These are phyloP conservation scores for Tremella fuciformis DNA, from an alignment of 768 basidiomycete genomes.

Conservation along the genomic window DNA sequence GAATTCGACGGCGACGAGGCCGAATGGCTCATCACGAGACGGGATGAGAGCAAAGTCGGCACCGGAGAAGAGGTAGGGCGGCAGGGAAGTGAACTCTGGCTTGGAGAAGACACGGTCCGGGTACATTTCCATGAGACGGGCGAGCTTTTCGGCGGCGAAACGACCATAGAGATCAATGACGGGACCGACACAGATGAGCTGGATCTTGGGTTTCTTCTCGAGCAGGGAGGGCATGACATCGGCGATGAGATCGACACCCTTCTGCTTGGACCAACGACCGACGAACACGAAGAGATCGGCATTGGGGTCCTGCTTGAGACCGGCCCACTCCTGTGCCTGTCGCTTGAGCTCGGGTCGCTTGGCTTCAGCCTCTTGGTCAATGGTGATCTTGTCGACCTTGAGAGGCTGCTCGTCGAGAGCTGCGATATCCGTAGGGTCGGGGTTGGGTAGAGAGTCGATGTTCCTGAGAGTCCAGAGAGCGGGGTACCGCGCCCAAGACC, in stretches of 20 bases:
- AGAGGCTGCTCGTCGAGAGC: constrained; percentile 75
- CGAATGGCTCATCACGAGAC: constrained; percentile 93
- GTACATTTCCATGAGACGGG: constrained; percentile 88
- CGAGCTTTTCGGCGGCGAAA: constrained; percentile 90
- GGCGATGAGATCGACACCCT: constrained; percentile 92
- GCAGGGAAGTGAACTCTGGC: constrained; percentile 90
- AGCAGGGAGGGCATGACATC: constrained; percentile 90
- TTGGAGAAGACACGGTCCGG: constrained; percentile 93
- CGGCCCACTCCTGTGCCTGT: constrained; percentile 93
- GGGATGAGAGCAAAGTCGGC: constrained; percentile 95
- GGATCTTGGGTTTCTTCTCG: constrained; percentile 79
- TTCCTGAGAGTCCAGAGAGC: constrained; percentile 94
- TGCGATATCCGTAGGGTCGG: constrained; percentile 86
- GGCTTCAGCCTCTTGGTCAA: constrained; percentile 80
- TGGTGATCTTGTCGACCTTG: constrained; percentile 66
- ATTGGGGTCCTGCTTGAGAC: constrained; percentile 82
- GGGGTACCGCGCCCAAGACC: constrained; percentile 93
- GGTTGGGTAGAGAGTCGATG: constrained; percentile 91
- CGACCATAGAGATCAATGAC: constrained; percentile 94
- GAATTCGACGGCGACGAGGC: constrained; percentile 92
- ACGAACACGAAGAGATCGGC: constrained; percentile 93
- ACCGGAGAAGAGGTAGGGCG: constrained; percentile 88
- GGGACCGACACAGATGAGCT: constrained; percentile 83
- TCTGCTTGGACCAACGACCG: constrained; percentile 97
- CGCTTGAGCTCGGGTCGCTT: constrained; percentile 85